Evolutionary conservation across 2,329 filamentous ascomycete species (phyloP).

Genomic region (Sarocladiaceae sp.): DNA sequence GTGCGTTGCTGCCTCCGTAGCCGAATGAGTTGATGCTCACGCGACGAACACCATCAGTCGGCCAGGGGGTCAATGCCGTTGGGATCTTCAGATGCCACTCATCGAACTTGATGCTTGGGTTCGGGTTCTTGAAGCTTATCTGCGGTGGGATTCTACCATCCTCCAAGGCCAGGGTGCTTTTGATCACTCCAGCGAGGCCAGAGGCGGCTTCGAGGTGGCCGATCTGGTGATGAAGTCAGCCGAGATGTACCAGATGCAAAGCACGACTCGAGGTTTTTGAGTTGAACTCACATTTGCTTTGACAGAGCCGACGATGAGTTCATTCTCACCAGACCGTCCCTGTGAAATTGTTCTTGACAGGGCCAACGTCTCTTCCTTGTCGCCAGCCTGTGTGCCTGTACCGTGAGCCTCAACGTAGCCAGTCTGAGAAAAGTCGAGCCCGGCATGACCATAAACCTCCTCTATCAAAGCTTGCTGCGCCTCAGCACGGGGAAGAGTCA

Average conservation of each 20-base stretch:
- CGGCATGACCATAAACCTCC: slow-evolving; percentile 19
- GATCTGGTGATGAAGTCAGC: slow-evolving; percentile 10
- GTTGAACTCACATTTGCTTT: slow-evolving; percentile 10
- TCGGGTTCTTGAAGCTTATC: slow-evolving; percentile 21
- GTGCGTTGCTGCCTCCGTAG: slow-evolving; percentile 28
- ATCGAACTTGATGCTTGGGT: slow-evolving; percentile 21
- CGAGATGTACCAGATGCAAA: too few relatives aligned
- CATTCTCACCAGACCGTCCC: not conserved
- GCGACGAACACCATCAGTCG: slow-evolving; percentile 11
- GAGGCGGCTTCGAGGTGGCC: slow-evolving; percentile 21
- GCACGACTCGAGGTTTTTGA: too few relatives aligned
- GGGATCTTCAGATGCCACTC: slow-evolving; percentile 20
- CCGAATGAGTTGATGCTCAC: slow-evolving; percentile 29
- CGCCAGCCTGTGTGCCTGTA: slow-evolving; percentile 26
- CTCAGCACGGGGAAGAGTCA: slow-evolving; percentile 33
- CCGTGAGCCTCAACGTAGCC: slow-evolving; percentile 34
- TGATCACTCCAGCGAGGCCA: slow-evolving; percentile 21
- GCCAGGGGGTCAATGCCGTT: not conserved
- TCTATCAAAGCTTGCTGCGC: slow-evolving; percentile 25
- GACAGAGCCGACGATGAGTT: not conserved
- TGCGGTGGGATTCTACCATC: slow-evolving; percentile 25
- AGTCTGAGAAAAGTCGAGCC: slow-evolving; percentile 17
- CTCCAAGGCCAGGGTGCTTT: slow-evolving; percentile 23
- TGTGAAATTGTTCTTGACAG: not conserved
- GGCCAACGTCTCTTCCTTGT: not conserved